Conservation (phyloP, 2,329 filamentous ascomycete species). For the Xylariaceae sp. region DNA sequence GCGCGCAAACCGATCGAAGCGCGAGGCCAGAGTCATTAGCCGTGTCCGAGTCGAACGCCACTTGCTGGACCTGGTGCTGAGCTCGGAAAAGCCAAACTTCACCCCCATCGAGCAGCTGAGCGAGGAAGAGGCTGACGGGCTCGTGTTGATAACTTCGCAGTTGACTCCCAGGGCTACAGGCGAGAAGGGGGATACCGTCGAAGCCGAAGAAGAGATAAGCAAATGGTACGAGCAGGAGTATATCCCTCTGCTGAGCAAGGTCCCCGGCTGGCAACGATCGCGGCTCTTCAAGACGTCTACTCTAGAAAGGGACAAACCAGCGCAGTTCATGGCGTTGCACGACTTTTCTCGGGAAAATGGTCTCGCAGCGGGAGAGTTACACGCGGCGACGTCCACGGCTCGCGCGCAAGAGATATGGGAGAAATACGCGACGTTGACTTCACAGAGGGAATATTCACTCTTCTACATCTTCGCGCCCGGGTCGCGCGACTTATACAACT, state of each 20-base stretch:
- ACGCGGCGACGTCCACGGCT: constrained; percentile 56
- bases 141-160: constrained; percentile 58
- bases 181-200: constrained; percentile 43
- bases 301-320: constrained; percentile 46
- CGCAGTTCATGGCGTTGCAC: constrained; percentile 62
- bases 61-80: constrained; percentile 63
- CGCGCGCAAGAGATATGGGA: constrained; percentile 55
- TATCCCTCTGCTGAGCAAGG: constrained; percentile 61
- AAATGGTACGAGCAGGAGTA: constrained; percentile 76
- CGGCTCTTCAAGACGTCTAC: constrained; percentile 63
- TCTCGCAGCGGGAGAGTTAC: constrained; percentile 57
- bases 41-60: constrained; percentile 61
- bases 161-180: constrained; percentile 51
- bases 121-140: constrained; percentile 53
- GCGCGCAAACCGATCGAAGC: constrained; percentile 49
- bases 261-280: constrained; percentile 74
- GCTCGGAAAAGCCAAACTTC: constrained; percentile 48
- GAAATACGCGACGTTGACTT: constrained; percentile 52
- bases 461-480: constrained; percentile 77
- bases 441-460: constrained; percentile 59
- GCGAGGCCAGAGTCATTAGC: constrained; percentile 49
- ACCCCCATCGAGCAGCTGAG: constrained; percentile 53
- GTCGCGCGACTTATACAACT: constrained; percentile 61
- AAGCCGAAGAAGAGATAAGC: constrained; percentile 48
- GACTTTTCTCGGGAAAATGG: constrained; percentile 67